Conservation (phyloP, 2,329 filamentous ascomycete genomes). For the Parastagonospora avenae region DNA sequence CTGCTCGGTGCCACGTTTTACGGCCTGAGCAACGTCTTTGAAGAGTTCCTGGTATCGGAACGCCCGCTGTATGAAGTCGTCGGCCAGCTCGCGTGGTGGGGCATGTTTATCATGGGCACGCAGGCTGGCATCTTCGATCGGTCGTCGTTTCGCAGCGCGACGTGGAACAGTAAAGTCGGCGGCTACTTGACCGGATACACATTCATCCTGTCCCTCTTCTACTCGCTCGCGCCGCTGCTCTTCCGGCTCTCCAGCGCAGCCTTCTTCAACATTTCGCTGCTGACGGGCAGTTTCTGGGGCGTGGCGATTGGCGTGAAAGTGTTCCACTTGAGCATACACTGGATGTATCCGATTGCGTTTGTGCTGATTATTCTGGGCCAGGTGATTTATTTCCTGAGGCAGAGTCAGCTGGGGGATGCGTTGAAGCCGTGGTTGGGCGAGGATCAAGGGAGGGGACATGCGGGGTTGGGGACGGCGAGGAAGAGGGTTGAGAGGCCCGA, state of each 20-base stretch:
- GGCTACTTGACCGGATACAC: constrained; percentile 93
- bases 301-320: constrained; percentile 89
- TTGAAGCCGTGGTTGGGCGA: constrained; percentile 94
- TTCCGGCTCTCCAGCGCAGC: constrained; percentile 89
- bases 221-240: constrained; percentile 82
- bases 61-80: constrained; percentile 91
- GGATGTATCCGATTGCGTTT: constrained; percentile 94
- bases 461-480: constrained; percentile 38
- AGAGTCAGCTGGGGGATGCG: constrained; percentile 81
- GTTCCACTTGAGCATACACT: constrained; percentile 80
- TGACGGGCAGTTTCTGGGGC: constrained; percentile 97
- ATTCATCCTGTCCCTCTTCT: constrained; percentile 80
- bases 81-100: constrained; percentile 87
- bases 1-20: constrained; percentile 89
- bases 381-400: constrained; percentile 84
- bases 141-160: constrained; percentile 61
- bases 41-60: constrained; percentile 91
- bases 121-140: constrained; percentile 94
- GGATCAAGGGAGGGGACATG: constrained; percentile 69
- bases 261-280: constrained; percentile 93
- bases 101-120: constrained; percentile 86
- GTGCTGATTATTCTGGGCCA: constrained; percentile 87
- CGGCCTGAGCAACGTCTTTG: constrained; percentile 86
- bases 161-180: constrained; percentile 60
- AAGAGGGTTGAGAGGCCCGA: constrained; percentile 36